phyloP scores from a whole-genome alignment of 2,329 filamentous ascomycete genomes.

The Claviceps lovelessii region DNA sequence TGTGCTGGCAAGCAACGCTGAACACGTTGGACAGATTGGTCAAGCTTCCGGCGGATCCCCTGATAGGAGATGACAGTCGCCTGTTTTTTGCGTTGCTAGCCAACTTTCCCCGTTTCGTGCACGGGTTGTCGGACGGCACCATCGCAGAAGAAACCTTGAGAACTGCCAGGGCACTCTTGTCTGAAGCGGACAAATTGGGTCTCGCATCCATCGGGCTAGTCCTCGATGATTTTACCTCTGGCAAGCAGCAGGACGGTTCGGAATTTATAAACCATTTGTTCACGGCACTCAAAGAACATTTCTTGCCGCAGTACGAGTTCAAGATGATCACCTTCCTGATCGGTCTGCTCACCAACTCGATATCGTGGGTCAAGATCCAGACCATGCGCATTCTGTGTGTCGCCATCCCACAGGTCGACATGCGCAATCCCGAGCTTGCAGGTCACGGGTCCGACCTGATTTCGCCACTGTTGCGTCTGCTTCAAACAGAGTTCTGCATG shows the following conservation, averaged over 20 bases:
- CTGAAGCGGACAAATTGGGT: slow-evolving; percentile 59
- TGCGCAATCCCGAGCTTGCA: slow-evolving; percentile 80
- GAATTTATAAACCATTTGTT: slow-evolving; percentile 68
- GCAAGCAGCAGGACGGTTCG: slow-evolving; percentile 49
- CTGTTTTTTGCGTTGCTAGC: slow-evolving; percentile 77
- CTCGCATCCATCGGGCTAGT: slow-evolving; percentile 52
- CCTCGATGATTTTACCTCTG: slow-evolving; percentile 54
- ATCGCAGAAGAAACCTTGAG: slow-evolving; percentile 42
- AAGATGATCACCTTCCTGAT: slow-evolving; percentile 79
- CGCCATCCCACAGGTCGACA: slow-evolving; percentile 79
- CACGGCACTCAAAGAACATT: slow-evolving; percentile 58
- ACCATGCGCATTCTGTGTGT: slow-evolving; percentile 81
- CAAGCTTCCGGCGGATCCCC: slow-evolving; percentile 59
- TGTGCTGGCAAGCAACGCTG: slow-evolving; percentile 66
- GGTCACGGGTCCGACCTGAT: slow-evolving; percentile 89
- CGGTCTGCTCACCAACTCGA: slow-evolving; percentile 76
- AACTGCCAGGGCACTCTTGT: slow-evolving; percentile 55
- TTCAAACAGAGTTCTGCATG: slow-evolving; percentile 89
- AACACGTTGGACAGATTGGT: slow-evolving; percentile 66
- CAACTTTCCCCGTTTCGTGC: slow-evolving; percentile 77
- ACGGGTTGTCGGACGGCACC: slow-evolving; percentile 54
- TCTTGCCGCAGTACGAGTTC: slow-evolving; percentile 71
- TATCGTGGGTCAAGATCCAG: slow-evolving; percentile 81
- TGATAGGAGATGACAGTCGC: slow-evolving; percentile 71
- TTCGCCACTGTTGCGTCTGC: slow-evolving; percentile 71